Base-by-base conservation (phyloP, 345 rosid species). In the Triadica sebifera region DNA sequence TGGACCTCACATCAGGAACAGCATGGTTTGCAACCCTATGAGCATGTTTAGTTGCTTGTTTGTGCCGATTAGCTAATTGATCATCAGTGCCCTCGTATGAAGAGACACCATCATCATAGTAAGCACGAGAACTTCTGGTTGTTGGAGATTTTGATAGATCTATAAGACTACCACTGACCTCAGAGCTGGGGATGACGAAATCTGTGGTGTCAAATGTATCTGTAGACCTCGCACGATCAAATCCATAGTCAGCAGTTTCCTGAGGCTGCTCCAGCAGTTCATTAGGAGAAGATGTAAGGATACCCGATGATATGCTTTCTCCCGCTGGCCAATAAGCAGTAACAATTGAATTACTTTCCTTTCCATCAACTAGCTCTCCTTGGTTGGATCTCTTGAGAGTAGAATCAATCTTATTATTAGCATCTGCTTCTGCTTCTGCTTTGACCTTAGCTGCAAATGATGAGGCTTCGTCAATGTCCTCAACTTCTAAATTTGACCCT, bases 71-170 rank as follows among this genome's bases (percentile, higher is more conserved):
- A 47, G 77, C 78, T 51, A 85, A 70, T 67, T 78, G 89, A 80
- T 89, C 92, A 81, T 86, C 94, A 2, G 76, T 70, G 66, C 80
- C 88, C n/a, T 86, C 93, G 77, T 66, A 84, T 1, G 97, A 94
- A 76, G 98, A 90, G 78, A 89, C 73, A 25, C 87, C 86, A 65
- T 87, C 91, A 82, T 88, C 92, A 78, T 89, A 79, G 34, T 79
- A 90, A 59, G 92, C 90, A 78, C 80, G 89, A 62, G 83, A 71
- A 52, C 86, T 86, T 75, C 86, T 87, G 73, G 81, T 72, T 65
- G 84, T 80, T 43, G 85, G 84, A 47, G 90, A 85, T 69, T 79
- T 75, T 3, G 84, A 74, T 69, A 75, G 45, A 72, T 80, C 79
- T 51, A 78, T 75, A 22, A 76, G 76, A 57, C 74, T 67, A 41